Base-by-base conservation (phyloP, 1,284 basidiomycete species). In the Trichosporon ovoides region DNA sequence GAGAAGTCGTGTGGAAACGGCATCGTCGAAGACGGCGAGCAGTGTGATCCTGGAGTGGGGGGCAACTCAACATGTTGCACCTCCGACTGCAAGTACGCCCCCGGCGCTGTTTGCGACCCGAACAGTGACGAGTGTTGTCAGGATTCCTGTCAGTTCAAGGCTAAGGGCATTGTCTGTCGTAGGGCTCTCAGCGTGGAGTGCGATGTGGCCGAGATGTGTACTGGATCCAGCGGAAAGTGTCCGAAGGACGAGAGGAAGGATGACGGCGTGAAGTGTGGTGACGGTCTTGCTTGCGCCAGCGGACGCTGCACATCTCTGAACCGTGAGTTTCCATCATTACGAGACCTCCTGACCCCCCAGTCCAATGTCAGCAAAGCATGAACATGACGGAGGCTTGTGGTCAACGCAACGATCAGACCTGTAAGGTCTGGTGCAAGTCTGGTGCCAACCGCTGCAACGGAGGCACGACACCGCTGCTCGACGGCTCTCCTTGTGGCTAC, bases 401-500 rank as follows among this genome's bases (percentile, higher is more conserved):
- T 0, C 83, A 79, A 63, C 80, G 78, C 57, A 81, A 83, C 67
- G 85, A 87, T 75, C 82, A 80, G 61, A 82, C 82, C 38, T 93
- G 91, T 75, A 84, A 85, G 66, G 85, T 94, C 43, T 85, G 87
- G 3, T 95, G 91, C 74, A 83, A 86, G 71, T 48, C 43, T 31
- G 16, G 18, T 57, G 70, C 68, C 11, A 83, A 84, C 66, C 81
- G 82, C 66, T 95, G 91, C 75, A 77, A 91, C n/a, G 78, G 87
- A 43, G 80, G 94, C 36, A 86, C 87, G 61, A 84, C 88, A 2
- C 77, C 83, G 36, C 84, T 94, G 55, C 81, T 91, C 50, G 88
- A 93, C 70, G 91, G 91, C 13, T 92, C 90, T 20, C 84, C 88
- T 12, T 95, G 91, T 72, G 90, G 89, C 11, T 88, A 84, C 68